These are phyloP conservation scores for Yamadazyma membranifaciens DNA, from an alignment of 1,139 yeast species.

Conservation along the genomic window DNA sequence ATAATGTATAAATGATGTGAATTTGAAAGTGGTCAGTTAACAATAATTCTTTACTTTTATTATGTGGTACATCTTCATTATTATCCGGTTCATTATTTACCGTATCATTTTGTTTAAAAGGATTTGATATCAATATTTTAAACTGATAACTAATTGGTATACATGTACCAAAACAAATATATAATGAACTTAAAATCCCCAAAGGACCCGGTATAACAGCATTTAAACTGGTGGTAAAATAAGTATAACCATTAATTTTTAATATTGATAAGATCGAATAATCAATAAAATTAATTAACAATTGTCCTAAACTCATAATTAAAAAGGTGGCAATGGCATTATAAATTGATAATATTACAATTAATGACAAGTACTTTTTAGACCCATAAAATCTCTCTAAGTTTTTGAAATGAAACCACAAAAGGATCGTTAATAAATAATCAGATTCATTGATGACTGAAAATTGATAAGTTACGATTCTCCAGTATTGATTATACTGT, in stretches of 20 bases:
- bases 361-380: constrained; percentile 48
- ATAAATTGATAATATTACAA: constrained; percentile 31
- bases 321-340: constrained; percentile 33
- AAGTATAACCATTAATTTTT: constrained; percentile 14
- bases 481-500: constrained; percentile 68
- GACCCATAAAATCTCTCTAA: constrained; percentile 68
- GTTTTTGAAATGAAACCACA: constrained; percentile 59
- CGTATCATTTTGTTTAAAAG: constrained; percentile 10
- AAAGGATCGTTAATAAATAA: constrained; percentile 48
- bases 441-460: constrained; percentile 67
- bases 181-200: constrained; percentile 57
- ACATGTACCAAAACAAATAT: constrained; percentile 53
- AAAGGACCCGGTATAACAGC: constrained; percentile 58
- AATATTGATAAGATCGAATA: constrained; percentile 18
- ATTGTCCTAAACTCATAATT: constrained; percentile 39
- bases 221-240: constrained; percentile 33
- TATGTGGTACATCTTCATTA: constrained; percentile 3
- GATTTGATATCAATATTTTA: constrained; percentile 40
- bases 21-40: constrained; percentile 60
- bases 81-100: constrained; percentile 3
- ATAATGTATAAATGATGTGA: constrained; percentile 49
- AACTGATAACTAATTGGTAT: constrained; percentile 65
- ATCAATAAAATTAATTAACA: constrained; percentile 30
- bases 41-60: constrained; percentile 24
- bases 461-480: constrained; percentile 54